A percentile compares a stretch with the other conserved stretches of the same genome.
phyloP scores from a whole-genome alignment of 192 early-diverging fungal species.

The Coemansia sp. region DNA sequence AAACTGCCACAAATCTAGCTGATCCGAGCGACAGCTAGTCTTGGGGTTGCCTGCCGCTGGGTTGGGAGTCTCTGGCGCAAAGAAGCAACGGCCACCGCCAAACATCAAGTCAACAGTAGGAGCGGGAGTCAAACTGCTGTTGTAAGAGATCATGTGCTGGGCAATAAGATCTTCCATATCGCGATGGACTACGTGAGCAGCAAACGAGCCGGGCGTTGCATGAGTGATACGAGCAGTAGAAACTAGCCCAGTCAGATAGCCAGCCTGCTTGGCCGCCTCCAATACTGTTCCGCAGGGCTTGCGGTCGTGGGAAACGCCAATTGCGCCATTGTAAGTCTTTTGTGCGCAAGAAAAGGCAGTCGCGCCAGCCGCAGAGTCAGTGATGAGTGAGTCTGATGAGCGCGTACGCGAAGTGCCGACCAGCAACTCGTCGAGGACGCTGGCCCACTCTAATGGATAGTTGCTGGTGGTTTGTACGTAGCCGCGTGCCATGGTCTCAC shows the following conservation, averaged over 20 bases:
- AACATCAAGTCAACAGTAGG: conserved; percentile 57
- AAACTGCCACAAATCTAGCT: conserved; percentile 32
- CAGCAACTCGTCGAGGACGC: conserved; percentile 57
- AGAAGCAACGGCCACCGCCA: conserved; percentile 60
- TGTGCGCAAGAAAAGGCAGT: conserved; percentile 60
- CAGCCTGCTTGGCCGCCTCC: conserved; percentile 59
- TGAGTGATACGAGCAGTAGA: conserved; percentile 65
- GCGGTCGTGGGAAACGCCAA: conserved; percentile 49
- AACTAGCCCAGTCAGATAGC: conserved; percentile 59
- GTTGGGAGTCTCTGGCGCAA: conserved; percentile 35
- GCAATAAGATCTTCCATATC: conserved; percentile 62
- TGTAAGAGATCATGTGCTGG: conserved; percentile 53
- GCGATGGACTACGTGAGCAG: conserved; percentile 57
- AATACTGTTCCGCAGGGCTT: conserved; percentile 62
- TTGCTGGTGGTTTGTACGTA: conserved; percentile 17
- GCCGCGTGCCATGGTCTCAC: conserved; percentile 59
- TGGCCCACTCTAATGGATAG: conserved; percentile 19
- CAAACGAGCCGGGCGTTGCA: conserved; percentile 64
- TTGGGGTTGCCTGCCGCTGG: background rate
- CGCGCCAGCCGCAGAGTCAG: conserved; percentile 66
- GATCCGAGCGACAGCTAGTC: conserved; percentile 51
- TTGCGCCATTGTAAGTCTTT: conserved; percentile 62
- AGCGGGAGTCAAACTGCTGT: conserved; percentile 17
- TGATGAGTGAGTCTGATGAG: conserved; percentile 55
- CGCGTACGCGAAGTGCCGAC: conserved; percentile 59